Evolutionary conservation across 139 green algal species (phyloP).

Genomic region (Coelastrella sp.): DNA sequence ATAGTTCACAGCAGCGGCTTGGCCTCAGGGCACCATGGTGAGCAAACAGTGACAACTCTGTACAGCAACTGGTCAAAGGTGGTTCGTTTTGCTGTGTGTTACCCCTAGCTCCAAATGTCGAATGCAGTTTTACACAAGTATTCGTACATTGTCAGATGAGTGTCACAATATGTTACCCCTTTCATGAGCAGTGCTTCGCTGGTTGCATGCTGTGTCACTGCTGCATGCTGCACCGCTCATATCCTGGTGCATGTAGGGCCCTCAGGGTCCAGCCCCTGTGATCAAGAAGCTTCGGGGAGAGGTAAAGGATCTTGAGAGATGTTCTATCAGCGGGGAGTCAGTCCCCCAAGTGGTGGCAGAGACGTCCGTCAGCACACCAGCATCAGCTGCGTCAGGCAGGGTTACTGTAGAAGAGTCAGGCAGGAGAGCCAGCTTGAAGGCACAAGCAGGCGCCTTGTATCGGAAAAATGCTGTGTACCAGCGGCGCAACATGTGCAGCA

Average conservation of each 20-base stretch:
- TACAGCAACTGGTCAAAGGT: too few species aligned
- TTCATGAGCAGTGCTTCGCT: too few species aligned
- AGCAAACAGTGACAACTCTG: too few species aligned
- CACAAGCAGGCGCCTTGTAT: constrained; percentile 65
- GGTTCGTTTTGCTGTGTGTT: too few species aligned
- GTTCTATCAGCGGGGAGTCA: neutral
- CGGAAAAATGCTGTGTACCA: constrained; percentile 78
- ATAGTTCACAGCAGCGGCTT: too few species aligned
- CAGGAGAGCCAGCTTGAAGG: neutral
- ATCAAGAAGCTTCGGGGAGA: constrained; percentile 5
- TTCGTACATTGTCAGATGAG: too few species aligned
- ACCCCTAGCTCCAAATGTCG: too few species aligned
- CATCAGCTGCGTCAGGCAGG: neutral
- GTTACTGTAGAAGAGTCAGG: neutral
- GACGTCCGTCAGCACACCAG: neutral
- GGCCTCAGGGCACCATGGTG: too few species aligned
- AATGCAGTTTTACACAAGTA: too few species aligned
- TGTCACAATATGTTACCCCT: too few species aligned
- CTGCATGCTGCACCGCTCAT: too few species aligned
- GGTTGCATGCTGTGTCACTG: too few species aligned
- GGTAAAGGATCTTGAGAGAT: constrained; percentile 7
- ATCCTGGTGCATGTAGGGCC: neutral
- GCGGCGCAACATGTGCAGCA: constrained; percentile 70
- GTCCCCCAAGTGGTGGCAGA: constrained; percentile 10
- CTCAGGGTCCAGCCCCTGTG: neutral